Evolutionary conservation across 371 early-diverging fungal genomes (phyloP).

Genomic region (Rhizomucor pusillus): DNA sequence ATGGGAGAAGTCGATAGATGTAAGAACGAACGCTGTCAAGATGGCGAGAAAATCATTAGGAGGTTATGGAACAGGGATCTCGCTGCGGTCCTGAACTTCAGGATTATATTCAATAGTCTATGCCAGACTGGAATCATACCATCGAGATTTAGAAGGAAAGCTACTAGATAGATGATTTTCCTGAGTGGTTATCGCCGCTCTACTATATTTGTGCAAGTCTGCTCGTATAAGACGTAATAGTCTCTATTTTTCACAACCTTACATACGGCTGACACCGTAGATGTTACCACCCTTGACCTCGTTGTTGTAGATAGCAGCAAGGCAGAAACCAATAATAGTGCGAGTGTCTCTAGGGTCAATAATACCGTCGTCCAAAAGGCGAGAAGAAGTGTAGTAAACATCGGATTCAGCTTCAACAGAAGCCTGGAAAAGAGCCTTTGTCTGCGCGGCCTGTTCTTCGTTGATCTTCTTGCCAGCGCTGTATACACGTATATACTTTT

Average conservation of each 20-base stretch:
- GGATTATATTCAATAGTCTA: too few relatives aligned
- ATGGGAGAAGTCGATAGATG: too few relatives aligned
- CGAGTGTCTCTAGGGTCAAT: slow-evolving; percentile 72
- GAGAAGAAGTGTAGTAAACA: slow-evolving; percentile 70
- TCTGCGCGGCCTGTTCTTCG: slow-evolving; percentile 56
- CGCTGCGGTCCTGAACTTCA: too few relatives aligned
- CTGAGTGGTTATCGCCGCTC: too few relatives aligned
- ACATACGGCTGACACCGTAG: slow-evolving; percentile 74
- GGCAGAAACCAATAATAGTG: slow-evolving; percentile 58
- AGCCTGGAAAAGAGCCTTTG: slow-evolving; percentile 59
- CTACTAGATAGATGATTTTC: too few relatives aligned
- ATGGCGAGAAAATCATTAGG: too few relatives aligned
- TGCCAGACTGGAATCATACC: too few relatives aligned
- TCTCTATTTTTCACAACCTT: slow-evolving; percentile 14
- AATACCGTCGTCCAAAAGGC: slow-evolving; percentile 67
- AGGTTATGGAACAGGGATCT: too few relatives aligned
- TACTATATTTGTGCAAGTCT: too few relatives aligned
- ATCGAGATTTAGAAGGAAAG: too few relatives aligned
- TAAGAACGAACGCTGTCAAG: too few relatives aligned
- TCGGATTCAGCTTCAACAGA: slow-evolving; percentile 70
- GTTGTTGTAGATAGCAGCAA: slow-evolving; percentile 58
- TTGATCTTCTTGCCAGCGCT: slow-evolving; percentile 53
- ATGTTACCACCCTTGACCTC: slow-evolving; percentile 65
- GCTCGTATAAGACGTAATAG: too few relatives aligned
- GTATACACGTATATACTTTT: slow-evolving; percentile 1